Evolutionary conservation across 1,284 basidiomycete species (phyloP), one percentile per base, ranked within the genome.

Genomic region (Sporisorium graminicola): DNA sequence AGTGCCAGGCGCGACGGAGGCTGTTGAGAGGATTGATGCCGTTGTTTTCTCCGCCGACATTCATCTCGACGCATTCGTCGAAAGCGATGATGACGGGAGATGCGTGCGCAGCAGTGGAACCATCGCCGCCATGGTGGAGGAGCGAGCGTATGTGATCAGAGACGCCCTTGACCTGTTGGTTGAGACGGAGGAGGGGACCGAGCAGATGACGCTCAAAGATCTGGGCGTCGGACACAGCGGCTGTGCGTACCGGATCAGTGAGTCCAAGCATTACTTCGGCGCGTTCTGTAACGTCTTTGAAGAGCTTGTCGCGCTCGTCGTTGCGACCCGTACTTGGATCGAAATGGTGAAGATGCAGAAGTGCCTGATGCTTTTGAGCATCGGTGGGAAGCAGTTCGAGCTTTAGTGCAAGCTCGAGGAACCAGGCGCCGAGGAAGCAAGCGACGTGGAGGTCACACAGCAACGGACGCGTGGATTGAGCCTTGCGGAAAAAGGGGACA

Each of bases 31-130:
- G 35, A 18, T 27, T 43, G 4, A 52, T 29, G 29, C 35, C 40
- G 1, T n/a, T 10, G 20, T 29, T 16, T 3, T 18, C 13, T 43
- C n/a, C 5, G 16, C 18, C 0, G 24, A 42, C 37, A n/a, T 29
- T 55, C 26, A 66, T 13, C 46, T 66, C 44, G 31, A 58, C 59
- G 42, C 59, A 68, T 26, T 62, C 59, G 55, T 68, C 59, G 20
- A 68, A 43, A 29, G 65, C 65, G 13, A 68, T 55, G 5, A 61
- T 18, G 7, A 58, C 49, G 1, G 59, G 53, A 12, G 59, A 40
- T 22, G 14, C 22, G 9, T 4, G 7, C 29, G 29, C 29, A 3
- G 31, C 35, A 6, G 35, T 35, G 35, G 35, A 9, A 13, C 10
- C 35, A 14, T 6, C 7, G 9, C 20, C 8, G 13, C 9, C 5